Evolutionary conservation across 306 rosid genomes (phyloP), one percentile per base, ranked within the genome.

Genomic region (Lathyrus sativus): DNA sequence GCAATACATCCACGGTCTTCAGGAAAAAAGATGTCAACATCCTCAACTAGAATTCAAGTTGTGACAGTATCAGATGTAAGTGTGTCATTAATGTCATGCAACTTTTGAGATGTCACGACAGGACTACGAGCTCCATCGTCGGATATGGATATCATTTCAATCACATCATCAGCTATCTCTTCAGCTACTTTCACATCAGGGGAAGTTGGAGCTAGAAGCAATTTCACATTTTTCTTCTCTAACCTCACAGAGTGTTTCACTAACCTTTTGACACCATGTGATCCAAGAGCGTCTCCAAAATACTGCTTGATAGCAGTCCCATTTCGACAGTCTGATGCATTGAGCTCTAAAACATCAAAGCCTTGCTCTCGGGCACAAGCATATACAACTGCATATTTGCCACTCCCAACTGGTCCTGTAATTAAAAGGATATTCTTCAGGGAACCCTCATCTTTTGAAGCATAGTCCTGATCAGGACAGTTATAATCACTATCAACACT

Each of bases 311-410:
- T 84, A 62, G 74, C 62, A 70, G 88, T 73, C 73, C 95, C 97
- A 66, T 78, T 86, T 57, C 93, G 89, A 70, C 81, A 80, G 56
- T 76, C 89, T 57, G 98, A 93, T 68, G 98, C 81, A 79, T 80
- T 93, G 76, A 86, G 72, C 98, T 93, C 98, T 70, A 79, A 65
- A 84, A 93, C 80, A 35, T 80, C 80, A 80, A 83, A 88, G 8
- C 98, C 97, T 81, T 81, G 96, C 78, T 90, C 98, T 68, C 68
- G 79, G 9, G 96, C 97, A 80, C 98, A 90, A 39, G 96, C 98
- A 90, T 93, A 86, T 55, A 93, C 78, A 68, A 96, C 97, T 17
- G 98, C 97, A 72, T 97, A 86, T 66, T 93, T 93, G 79, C 96
- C 98, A 80, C 98, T 80, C 87, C 98, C 97, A 56, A 71, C 67